Conservation (phyloP, 306 rosid species). For the Glycine latifolia region DNA sequence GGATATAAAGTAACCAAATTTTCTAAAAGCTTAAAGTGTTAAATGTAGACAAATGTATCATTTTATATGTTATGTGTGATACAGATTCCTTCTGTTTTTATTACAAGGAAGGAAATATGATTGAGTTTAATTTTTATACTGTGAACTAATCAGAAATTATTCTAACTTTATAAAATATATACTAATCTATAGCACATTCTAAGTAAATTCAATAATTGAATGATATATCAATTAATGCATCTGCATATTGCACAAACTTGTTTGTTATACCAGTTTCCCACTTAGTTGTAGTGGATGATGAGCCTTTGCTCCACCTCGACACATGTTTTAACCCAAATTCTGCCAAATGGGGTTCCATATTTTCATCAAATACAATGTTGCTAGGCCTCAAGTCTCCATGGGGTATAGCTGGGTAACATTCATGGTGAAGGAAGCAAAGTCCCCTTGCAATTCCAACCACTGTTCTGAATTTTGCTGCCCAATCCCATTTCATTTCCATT, state of each 20-base stretch:
- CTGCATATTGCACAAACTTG: background rate
- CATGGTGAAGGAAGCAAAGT: conserved; percentile 88
- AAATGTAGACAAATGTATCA: background rate
- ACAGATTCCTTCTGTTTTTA: background rate
- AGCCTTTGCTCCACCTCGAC: conserved; percentile 59
- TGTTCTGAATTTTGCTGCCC: conserved; percentile 74
- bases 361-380: conserved; percentile 86
- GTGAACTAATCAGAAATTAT: background rate
- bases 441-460: conserved; percentile 80
- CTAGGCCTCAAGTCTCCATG: conserved; percentile 87
- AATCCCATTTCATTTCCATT: conserved; percentile 67
- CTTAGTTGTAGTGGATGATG: conserved; percentile 51
- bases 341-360: conserved; percentile 84
- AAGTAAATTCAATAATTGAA: background rate
- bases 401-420: conserved; percentile 79
- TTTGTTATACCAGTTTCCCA: conserved; percentile 73
- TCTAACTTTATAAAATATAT: background rate
- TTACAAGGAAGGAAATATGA: background rate
- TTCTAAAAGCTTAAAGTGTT: background rate
- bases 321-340: conserved; percentile 81
- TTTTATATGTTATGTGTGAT: background rate
- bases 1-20: background rate
- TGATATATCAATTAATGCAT: background rate
- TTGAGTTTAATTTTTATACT: background rate
- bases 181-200: background rate